Base-by-base conservation (phyloP, 2,329 filamentous ascomycete species). In the Sphaerostilbella broomeana region DNA sequence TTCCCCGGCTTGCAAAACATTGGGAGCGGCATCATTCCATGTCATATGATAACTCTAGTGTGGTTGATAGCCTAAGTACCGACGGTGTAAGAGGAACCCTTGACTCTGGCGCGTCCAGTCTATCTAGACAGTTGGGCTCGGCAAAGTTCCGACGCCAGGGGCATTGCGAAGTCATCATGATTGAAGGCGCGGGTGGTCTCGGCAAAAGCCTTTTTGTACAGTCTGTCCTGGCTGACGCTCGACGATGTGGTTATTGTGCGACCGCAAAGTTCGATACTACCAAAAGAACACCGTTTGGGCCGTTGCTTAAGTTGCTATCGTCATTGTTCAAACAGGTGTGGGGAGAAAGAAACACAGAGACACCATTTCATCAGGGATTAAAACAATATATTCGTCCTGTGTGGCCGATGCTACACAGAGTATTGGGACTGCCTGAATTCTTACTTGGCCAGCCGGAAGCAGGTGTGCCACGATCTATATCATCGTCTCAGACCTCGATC, bases 391-490 rank as follows among this genome's bases (percentile, higher is more conserved):
- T 81, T 30, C 71, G 71, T 18, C 78, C 79, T 2, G 69, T 78
- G 11, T 83, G 79, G 79, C 75, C 76, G 6, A 73, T 73, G 62
- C 62, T 83, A 42, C 77, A 81, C 51, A 72, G 72, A 45, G 60
- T 77, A 2, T 65, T 83, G 5, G 76, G 73, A 3, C 65, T 83
- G 20, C 79, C 79, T 1, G 81, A 90, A 51, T 94, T 90, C 61
- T 63, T 82, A 6, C 65, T 82, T 15, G 75, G 75, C 4, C 60
- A 69, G 5, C 63, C 65, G 17, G 70, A 74, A 28, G 47, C 47
- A 35, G 48, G 53, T 4, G 42, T 61, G 7, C 44, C 54, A 6
- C 59, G 62, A 26, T 62, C 64, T 2, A 53, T 64, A 3, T 64
- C 65, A 6, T 60, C 59, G 4, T 52, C 55, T n/a, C 58, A 62